Evolutionary conservation across 768 basidiomycete species (phyloP), one percentile per base, ranked within the genome.

Genomic region (Dendrothele bispora): DNA sequence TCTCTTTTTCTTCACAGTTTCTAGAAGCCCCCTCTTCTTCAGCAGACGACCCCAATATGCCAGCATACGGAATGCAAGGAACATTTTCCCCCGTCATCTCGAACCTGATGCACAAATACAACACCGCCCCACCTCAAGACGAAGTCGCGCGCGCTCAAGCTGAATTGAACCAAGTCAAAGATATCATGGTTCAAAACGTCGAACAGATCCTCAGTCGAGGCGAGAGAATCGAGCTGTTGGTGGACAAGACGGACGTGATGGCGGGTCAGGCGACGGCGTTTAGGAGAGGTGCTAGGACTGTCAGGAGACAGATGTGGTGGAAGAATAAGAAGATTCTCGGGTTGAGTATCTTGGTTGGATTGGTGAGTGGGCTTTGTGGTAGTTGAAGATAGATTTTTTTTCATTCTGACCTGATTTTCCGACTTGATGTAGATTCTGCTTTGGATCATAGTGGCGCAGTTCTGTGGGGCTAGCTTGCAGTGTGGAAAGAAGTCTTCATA

Each of bases 111-210:
- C 78, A 90, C 59, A 83, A 85, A 40, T 99, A 91, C 73, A 93
- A 92, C 60, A 93, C 91, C 25, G 70, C 82, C 7, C 94, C 95
- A 14, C 94, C 91, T 29, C 66, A 76, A 7, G 97, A 99, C 63
- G 92, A 95, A 52, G 82, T 98, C 48, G 73, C 86, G 17, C 88
- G 91, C 52, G 95, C 95, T 5, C 94, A 94, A 61, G 79, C 80
- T 4, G 94, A 98, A 65, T 76, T 93, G 34, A 82, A 83, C 51
- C 89, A 91, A 55, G 90, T 97, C 39, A 98, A 97, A 65, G 87
- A 94, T 59, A 91, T 97, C 68, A 95, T 97, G 94, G 95, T 98
- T 42, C 91, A 98, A 67, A 98, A 98, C 64, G 95, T 98, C 54
- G 93, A 98, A 69, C 90, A 94, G 64, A 95, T 98, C 53, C 80